phyloP scores from a whole-genome alignment of 305 asterid genomes.

The Caryopteris hybrid region DNA sequence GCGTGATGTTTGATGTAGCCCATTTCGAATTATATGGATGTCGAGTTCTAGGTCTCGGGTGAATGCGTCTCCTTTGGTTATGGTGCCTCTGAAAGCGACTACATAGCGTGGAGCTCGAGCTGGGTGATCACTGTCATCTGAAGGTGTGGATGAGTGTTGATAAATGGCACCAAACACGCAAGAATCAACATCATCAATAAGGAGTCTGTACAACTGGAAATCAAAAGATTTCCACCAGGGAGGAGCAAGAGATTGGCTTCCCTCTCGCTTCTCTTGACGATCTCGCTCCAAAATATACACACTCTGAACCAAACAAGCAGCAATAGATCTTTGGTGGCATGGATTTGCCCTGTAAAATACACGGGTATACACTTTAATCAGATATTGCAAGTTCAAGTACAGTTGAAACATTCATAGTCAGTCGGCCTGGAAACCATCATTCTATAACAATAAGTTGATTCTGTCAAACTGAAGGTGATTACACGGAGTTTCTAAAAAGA shows the following conservation, averaged over 20 bases:
- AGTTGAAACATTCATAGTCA: not conserved
- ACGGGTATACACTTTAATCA: not conserved
- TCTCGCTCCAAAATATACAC: conserved; percentile 82
- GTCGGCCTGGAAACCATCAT: not conserved
- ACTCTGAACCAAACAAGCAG: conserved; percentile 87
- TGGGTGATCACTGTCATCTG: conserved; percentile 2
- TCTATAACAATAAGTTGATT: not conserved
- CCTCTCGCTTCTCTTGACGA: conserved; percentile 71
- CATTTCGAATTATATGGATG: conserved; percentile 59
- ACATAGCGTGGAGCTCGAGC: conserved; percentile 46
- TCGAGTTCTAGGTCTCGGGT: conserved; percentile 74
- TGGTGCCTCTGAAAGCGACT: conserved; percentile 83
- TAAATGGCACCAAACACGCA: conserved; percentile 79
- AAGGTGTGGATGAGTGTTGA: conserved; percentile 31
- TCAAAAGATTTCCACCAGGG: conserved; percentile 81
- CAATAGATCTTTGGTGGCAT: conserved; percentile 61
- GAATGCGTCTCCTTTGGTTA: conserved; percentile 82
- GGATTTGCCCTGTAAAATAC: conserved; percentile 54
- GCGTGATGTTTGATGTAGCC: conserved; percentile 79
- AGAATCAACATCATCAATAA: conserved; percentile 71
- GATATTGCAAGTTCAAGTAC: not conserved
- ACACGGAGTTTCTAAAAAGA: not conserved
- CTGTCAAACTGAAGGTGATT: not conserved
- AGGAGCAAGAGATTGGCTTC: conserved; percentile 70
- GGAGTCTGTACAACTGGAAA: conserved; percentile 51